Evolutionary conservation across 2,329 filamentous ascomycete genomes (phyloP), one percentile per base, ranked within the genome.

Genomic region (Acephala macrosclerotiorum): DNA sequence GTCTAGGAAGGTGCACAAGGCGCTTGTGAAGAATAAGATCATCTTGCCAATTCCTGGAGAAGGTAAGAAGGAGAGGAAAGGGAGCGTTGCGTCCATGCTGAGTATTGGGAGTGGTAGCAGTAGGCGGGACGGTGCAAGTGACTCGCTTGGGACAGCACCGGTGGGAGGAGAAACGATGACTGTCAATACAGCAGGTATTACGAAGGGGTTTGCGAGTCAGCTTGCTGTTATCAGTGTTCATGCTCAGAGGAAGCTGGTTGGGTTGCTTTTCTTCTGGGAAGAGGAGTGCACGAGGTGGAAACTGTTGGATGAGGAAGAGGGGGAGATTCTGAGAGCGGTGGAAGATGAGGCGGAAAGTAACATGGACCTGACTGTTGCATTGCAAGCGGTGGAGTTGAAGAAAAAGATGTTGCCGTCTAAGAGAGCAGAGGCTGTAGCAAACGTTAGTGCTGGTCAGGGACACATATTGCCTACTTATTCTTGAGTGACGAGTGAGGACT

Each of bases 201-300:
- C 62, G 2, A 70, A 70, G 35, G 53, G 67, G 9, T 72, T 75
- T 56, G 64, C 72, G 2, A 67, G 68, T 55, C 72, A 75, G 45
- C 42, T 74, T 11, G 61, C 72, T 2, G 55, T 61, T 1, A 72
- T 75, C 58, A 67, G 61, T 9, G 64, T 71, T 2, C 64, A 72
- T 63, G 70, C 64, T 3, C 72, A 75, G 67, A 63, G 69, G 47
- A 73, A 71, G 51, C 18, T 74, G 2, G 65, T 78, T 38, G 63
- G 72, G 71, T 51, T 75, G 73, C 33, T 78, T 40, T 73, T 73
- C 57, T 74, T 75, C 42, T 75, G 73, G 72, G 72, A 72, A 38
- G 72, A 74, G 42, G 73, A 75, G 45, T 72, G 71, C 58, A 68
- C 60, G 58, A 60, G 73, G 4, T 72, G 68, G 66, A 66, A 58